Conservation (phyloP, 306 rosid genomes). For the Coriaria nepalensis region DNA sequence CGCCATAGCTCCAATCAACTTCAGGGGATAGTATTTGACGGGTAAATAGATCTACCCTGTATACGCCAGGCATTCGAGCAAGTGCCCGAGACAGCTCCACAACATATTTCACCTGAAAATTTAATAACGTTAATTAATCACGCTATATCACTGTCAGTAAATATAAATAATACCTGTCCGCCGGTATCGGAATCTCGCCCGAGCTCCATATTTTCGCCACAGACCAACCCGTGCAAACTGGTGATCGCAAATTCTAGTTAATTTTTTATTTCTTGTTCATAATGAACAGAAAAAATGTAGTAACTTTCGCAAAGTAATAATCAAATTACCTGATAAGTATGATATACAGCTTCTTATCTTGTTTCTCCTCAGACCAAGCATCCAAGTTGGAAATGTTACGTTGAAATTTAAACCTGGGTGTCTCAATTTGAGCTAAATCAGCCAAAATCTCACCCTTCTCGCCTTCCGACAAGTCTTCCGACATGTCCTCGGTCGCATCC, state of each 20-base stretch:
- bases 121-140: not conserved
- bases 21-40: constrained; percentile 77
- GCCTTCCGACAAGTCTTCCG: constrained; percentile 84
- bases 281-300: too few species aligned
- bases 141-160: too few species aligned
- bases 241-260: not conserved
- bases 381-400: constrained; percentile 52
- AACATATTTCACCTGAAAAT: constrained; percentile 65
- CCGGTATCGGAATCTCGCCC: constrained; percentile 97
- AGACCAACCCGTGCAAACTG: constrained; percentile 72
- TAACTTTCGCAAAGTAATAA: not conserved
- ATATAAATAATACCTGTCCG: constrained; percentile 50
- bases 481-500: constrained; percentile 77
- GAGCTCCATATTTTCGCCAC: constrained; percentile 94
- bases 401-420: constrained; percentile 32
- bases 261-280: too few species aligned
- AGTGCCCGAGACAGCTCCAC: constrained; percentile 88
- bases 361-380: constrained; percentile 80
- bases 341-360: constrained; percentile 67
- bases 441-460: constrained; percentile 55
- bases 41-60: constrained; percentile 75
- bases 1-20: constrained; percentile 90
- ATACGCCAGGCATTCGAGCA: constrained; percentile 82
- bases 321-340: constrained; percentile 53
- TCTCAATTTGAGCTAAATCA: constrained; percentile 35